A percentile compares a stretch with the other conserved stretches of the same genome.
Evolutionary conservation across 2,329 filamentous ascomycete genomes (phyloP).

Genomic region (Zymoseptoria ardabiliae): DNA sequence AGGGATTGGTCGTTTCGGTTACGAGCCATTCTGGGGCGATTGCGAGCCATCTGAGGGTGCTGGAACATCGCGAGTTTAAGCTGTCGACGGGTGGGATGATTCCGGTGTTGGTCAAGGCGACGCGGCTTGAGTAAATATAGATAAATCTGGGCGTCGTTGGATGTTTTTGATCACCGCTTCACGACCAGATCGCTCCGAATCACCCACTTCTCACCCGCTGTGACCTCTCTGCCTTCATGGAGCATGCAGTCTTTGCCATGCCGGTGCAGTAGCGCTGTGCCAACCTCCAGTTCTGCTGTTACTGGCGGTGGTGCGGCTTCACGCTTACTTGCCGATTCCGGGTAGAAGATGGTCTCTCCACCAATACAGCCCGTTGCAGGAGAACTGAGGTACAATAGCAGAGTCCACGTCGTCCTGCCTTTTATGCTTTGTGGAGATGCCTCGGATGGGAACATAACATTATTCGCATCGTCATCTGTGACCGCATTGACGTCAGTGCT

Average conservation of each 20-base stretch:
- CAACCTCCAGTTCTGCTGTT: slow-evolving; percentile 68
- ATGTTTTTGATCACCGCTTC: slow-evolving; percentile 34
- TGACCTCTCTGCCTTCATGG: slow-evolving; percentile 78
- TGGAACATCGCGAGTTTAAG: slow-evolving; percentile 41
- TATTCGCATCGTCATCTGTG: slow-evolving; percentile 79
- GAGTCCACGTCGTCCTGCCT: slow-evolving; percentile 80
- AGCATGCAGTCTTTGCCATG: slow-evolving; percentile 85
- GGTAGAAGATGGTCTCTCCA: slow-evolving; percentile 89
- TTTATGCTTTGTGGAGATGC: slow-evolving; percentile 36
- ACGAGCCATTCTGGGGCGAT: slow-evolving; percentile 56
- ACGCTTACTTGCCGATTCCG: slow-evolving; percentile 45
- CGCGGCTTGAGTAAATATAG: not conserved
- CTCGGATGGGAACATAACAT: slow-evolving; percentile 51
- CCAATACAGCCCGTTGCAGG: slow-evolving; percentile 67
- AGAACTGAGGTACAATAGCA: slow-evolving; percentile 79
- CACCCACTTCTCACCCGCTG: slow-evolving; percentile 81
- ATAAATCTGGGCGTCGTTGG: not conserved
- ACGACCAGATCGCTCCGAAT: slow-evolving; percentile 76
- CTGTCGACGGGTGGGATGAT: slow-evolving; percentile 46
- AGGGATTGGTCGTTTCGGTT: slow-evolving; percentile 44
- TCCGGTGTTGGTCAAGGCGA: slow-evolving; percentile 43
- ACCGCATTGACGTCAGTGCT: not conserved
- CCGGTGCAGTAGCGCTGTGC: slow-evolving; percentile 77
- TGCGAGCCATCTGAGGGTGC: slow-evolving; percentile 42
- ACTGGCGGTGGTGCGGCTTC: slow-evolving; percentile 48